Evolutionary conservation across 495 filamentous ascomycete genomes (phyloP).

Genomic region (Penicillium argentinense): DNA sequence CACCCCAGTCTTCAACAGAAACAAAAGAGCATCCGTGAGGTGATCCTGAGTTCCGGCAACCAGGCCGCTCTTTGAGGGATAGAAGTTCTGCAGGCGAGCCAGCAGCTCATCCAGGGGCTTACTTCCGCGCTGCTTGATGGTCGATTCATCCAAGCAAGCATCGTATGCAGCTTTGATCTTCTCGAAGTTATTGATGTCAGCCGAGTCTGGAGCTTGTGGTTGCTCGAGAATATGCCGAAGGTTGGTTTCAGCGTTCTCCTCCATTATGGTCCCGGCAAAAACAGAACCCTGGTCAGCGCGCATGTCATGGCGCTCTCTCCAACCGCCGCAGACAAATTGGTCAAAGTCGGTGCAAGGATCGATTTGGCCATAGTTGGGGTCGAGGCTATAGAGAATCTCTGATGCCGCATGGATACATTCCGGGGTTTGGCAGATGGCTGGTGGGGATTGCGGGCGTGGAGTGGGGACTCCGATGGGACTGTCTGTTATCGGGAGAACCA

Average conservation of each 20-base stretch:
- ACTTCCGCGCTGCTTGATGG: slow-evolving; percentile 53
- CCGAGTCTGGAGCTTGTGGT: slow-evolving; percentile 46
- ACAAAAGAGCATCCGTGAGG: slow-evolving; percentile 53
- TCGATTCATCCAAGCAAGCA: slow-evolving; percentile 62
- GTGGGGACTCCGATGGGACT: slow-evolving; percentile 5
- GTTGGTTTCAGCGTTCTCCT: slow-evolving; percentile 55
- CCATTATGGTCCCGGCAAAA: slow-evolving; percentile 59
- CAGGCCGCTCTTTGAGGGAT: slow-evolving; percentile 46
- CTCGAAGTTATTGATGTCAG: slow-evolving; percentile 63
- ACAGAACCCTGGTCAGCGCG: slow-evolving; percentile 62
- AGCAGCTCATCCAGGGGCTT: slow-evolving; percentile 54
- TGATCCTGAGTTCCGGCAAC: slow-evolving; percentile 34
- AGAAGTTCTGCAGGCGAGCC: slow-evolving; percentile 51
- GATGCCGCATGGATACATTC: slow-evolving; percentile 70
- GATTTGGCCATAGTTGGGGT: slow-evolving; percentile 60
- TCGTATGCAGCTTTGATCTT: slow-evolving; percentile 63
- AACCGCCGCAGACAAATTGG: slow-evolving; percentile 67
- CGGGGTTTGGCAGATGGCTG: slow-evolving; percentile 52
- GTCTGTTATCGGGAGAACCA: neutral
- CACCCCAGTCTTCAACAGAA: slow-evolving; percentile 53
- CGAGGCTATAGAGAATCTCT: slow-evolving; percentile 64
- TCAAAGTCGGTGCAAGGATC: slow-evolving; percentile 73
- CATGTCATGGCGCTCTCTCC: slow-evolving; percentile 63
- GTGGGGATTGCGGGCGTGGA: slow-evolving; percentile 17
- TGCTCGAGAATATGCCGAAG: slow-evolving; percentile 66